Evolutionary conservation across 2,329 filamentous ascomycete species (phyloP).

Genomic region (Lithohypha guttulata): DNA sequence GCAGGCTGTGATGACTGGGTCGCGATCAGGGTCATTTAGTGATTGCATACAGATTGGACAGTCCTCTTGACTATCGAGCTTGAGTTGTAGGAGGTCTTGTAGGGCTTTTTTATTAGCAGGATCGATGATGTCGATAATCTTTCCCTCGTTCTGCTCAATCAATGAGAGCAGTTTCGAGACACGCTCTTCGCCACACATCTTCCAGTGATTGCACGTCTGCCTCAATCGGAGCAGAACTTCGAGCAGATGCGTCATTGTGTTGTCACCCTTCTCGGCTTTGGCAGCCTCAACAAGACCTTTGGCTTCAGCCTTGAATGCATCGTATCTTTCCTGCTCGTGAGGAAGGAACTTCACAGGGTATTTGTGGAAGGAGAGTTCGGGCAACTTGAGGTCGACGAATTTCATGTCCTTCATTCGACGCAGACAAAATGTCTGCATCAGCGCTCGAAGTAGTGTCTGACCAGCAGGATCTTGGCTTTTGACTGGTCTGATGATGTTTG

Average conservation of each 20-base stretch:
- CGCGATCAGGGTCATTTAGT: constrained; percentile 47
- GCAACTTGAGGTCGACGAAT: constrained; percentile 72
- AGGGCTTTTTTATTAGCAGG: constrained; percentile 61
- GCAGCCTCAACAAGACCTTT: constrained; percentile 47
- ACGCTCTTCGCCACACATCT: constrained; percentile 58
- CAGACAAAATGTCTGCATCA: constrained; percentile 73
- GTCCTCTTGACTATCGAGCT: constrained; percentile 70
- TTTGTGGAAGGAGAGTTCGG: constrained; percentile 65
- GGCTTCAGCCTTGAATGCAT: constrained; percentile 54
- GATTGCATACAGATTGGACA: constrained; percentile 64
- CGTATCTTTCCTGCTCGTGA: constrained; percentile 68
- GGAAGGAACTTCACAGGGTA: constrained; percentile 62
- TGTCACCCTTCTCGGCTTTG: constrained; percentile 33
- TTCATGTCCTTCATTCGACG: constrained; percentile 79
- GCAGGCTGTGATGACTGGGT: constrained; percentile 74
- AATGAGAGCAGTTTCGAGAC: constrained; percentile 61
- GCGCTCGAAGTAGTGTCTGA: constrained; percentile 56
- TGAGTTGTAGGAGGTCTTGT: constrained; percentile 63
- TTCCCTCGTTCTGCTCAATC: constrained; percentile 50
- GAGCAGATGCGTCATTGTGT: constrained; percentile 62
- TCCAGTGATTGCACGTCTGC: constrained; percentile 84
- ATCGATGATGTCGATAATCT: constrained; percentile 53
- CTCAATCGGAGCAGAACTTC: constrained; percentile 73
- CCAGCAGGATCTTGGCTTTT: constrained; percentile 46
- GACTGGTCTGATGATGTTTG: constrained; percentile 58